phyloP scores from a whole-genome alignment of 768 basidiomycete genomes.

The Suillus ampliporus region DNA sequence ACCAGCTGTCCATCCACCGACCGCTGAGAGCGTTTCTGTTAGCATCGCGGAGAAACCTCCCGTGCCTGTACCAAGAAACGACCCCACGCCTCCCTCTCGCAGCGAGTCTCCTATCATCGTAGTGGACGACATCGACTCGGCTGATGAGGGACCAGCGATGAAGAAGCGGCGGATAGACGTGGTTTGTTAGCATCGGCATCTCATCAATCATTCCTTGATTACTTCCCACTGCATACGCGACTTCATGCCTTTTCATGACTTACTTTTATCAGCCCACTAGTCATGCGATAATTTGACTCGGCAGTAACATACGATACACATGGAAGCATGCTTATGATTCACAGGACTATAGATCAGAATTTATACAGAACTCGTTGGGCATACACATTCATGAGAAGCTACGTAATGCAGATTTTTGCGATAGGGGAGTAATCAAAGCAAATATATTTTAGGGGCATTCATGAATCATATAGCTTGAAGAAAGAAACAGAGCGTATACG shows the following conservation, averaged over 20 bases:
- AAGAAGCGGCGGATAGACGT: constrained; percentile 56
- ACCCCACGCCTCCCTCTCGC: constrained; percentile 16
- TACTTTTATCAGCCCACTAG: constrained; percentile 8
- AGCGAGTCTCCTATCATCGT: constrained; percentile 62
- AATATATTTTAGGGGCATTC: not conserved
- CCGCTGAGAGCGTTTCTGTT: constrained; percentile 25
- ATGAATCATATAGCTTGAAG: not conserved
- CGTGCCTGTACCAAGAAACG: constrained; percentile 39
- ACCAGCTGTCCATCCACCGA: constrained; percentile 4
- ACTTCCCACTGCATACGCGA: not conserved
- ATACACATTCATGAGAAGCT: not conserved
- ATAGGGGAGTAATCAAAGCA: not conserved
- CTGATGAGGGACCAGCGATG: constrained; percentile 54
- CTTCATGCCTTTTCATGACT: not conserved
- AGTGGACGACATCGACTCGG: constrained; percentile 60
- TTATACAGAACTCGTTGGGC: not conserved
- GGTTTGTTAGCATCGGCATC: not conserved
- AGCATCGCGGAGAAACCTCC: constrained; percentile 29
- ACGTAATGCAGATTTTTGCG: not conserved
- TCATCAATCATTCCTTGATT: not conserved
- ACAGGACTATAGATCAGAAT: constrained; percentile 5
- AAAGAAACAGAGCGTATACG: not conserved
- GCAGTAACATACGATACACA: constrained; percentile 7
- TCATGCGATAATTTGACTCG: constrained; percentile 12
- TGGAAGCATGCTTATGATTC: constrained; percentile 9